A percentile compares a stretch with the other conserved stretches of the same genome.
Evolutionary conservation across 148 eudicot species (phyloP).

Genomic region (Linanthus parryae): DNA sequence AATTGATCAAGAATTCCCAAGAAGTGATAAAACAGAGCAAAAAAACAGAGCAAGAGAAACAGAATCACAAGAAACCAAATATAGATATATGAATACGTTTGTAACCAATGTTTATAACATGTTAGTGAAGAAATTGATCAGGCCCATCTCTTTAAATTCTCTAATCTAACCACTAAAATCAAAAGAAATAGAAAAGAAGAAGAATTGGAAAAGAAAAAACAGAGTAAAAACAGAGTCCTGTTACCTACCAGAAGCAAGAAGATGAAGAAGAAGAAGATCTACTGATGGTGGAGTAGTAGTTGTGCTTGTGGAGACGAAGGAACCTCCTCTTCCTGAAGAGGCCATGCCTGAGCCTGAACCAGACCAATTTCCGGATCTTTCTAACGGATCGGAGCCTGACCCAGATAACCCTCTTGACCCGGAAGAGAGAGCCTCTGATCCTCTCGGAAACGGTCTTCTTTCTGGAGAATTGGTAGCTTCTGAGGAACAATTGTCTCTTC

Average conservation of each 20-base stretch:
- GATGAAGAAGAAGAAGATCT: constrained; percentile 10
- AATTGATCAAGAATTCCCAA: too few species aligned
- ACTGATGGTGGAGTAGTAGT: not conserved
- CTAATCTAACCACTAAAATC: not conserved
- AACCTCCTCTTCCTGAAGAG: constrained; percentile 28
- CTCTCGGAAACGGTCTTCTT: constrained; percentile 48
- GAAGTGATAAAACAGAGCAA: too few species aligned
- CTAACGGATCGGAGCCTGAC: constrained; percentile 39
- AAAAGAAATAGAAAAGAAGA: not conserved
- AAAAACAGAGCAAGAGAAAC: too few species aligned
- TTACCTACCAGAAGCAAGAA: constrained; percentile 23
- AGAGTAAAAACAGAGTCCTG: not conserved
- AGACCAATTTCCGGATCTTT: constrained; percentile 41
- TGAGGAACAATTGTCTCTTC: constrained; percentile 70
- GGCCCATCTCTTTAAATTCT: too few species aligned
- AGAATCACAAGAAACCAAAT: too few species aligned
- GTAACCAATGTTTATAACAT: too few species aligned
- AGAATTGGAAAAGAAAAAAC: not conserved
- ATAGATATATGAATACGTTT: too few species aligned
- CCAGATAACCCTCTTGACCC: constrained; percentile 42
- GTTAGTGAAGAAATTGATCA: too few species aligned
- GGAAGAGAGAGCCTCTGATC: constrained; percentile 37
- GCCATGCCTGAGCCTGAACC: constrained; percentile 45
- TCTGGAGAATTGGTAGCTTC: constrained; percentile 80
- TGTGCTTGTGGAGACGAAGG: constrained; percentile 12